These are phyloP conservation scores for Silybum marianum DNA, from an alignment of 129 eudicot genomes.

Conservation along the genomic window DNA sequence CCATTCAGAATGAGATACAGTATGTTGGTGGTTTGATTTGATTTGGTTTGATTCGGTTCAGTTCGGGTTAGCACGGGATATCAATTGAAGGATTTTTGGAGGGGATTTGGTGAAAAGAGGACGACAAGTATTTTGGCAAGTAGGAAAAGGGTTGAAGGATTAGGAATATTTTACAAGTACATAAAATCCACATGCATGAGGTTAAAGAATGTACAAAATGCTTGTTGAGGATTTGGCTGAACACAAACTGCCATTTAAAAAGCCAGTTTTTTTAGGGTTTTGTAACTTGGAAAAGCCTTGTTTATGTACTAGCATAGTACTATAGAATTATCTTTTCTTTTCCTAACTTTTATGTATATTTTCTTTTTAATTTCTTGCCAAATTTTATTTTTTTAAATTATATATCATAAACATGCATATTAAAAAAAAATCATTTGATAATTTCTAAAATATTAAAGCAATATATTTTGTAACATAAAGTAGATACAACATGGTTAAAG, in stretches of 20 bases:
- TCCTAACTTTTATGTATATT: neutral
- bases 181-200: slow-evolving; percentile 25
- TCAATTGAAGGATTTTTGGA: neutral
- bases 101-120: neutral
- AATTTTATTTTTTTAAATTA: neutral
- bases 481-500: neutral
- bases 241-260: slow-evolving; percentile 9
- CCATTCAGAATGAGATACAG: neutral
- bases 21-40: neutral
- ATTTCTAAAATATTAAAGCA: neutral
- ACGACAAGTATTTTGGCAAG: neutral
- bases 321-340: neutral
- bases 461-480: neutral
- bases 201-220: slow-evolving; percentile 1
- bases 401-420: neutral
- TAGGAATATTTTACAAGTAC: slow-evolving; percentile 15
- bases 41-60: neutral
- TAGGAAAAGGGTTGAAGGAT: slow-evolving; percentile 5
- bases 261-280: slow-evolving; percentile 8
- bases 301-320: slow-evolving; percentile 1
- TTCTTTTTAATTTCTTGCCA: neutral
- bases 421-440: neutral
- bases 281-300: slow-evolving; percentile 16
- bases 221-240: slow-evolving; percentile 3
- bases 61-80: neutral